Evolutionary conservation across 2,329 filamentous ascomycete genomes (phyloP).

Genomic region (Cladosporium cucumerinum): DNA sequence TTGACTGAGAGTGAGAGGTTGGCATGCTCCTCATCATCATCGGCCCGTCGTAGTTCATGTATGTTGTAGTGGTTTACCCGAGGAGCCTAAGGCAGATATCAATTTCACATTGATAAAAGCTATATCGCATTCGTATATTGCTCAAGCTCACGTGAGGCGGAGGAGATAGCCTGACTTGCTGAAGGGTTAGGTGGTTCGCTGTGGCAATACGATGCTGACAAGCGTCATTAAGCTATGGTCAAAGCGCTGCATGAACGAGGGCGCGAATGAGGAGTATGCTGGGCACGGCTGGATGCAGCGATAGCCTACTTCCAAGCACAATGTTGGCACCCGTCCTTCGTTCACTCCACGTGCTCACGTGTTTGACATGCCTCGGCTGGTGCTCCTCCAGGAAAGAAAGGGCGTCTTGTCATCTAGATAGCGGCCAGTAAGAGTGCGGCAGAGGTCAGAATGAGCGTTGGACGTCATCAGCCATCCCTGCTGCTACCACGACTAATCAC

Average conservation of each 20-base stretch:
- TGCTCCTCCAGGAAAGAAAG: not conserved
- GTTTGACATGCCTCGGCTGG: not conserved
- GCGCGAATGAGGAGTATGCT: not conserved
- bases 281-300: not conserved
- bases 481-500: not conserved
- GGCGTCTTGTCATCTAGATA: not conserved
- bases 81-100: not conserved
- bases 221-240: not conserved
- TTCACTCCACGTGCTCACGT: not conserved
- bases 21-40: not conserved
- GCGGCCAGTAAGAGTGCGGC: not conserved
- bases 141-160: not conserved
- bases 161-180: not conserved
- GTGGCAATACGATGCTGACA: not conserved
- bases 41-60: not conserved
- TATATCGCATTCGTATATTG: not conserved
- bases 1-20: not conserved
- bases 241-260: not conserved
- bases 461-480: slow-evolving; percentile 2
- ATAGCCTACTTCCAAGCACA: not conserved
- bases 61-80: not conserved
- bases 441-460: not conserved
- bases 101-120: not conserved
- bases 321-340: not conserved
- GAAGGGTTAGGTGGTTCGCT: not conserved